A percentile compares a stretch with the other conserved stretches of the same genome.
phyloP scores from a whole-genome alignment of 2,329 filamentous ascomycete species.

The Fusarium subglutinans region DNA sequence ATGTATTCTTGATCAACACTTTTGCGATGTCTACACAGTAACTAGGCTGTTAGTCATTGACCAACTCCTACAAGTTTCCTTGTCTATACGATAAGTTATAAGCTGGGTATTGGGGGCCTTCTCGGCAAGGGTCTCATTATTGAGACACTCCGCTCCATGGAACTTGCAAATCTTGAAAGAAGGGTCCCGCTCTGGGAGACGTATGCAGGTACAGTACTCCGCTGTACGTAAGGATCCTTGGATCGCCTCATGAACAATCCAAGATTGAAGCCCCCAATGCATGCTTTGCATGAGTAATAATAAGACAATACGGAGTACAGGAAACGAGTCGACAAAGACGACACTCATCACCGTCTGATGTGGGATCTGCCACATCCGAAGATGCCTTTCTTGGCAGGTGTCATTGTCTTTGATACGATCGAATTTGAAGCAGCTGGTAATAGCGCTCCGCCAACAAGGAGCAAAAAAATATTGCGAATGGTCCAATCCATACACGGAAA shows the following conservation, averaged over 20 bases:
- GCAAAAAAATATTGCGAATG: not conserved
- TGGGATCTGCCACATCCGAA: constrained; percentile 15
- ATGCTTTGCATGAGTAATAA: not conserved
- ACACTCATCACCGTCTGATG: not conserved
- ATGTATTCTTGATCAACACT: not conserved
- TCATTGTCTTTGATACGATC: constrained; percentile 3
- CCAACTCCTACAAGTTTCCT: not conserved
- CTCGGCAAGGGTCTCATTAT: not conserved
- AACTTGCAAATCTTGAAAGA: constrained; percentile 19
- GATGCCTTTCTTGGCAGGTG: constrained; percentile 13
- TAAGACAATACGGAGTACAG: not conserved
- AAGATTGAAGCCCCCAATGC: not conserved
- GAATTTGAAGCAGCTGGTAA: not conserved
- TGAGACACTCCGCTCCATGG: not conserved
- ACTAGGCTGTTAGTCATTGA: not conserved
- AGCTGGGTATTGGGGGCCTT: constrained; percentile 1
- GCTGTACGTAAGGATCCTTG: not conserved
- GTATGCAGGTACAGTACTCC: constrained; percentile 21
- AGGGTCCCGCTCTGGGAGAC: not conserved
- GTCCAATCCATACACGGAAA: constrained; percentile 1
- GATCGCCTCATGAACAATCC: not conserved
- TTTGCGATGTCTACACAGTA: not conserved
- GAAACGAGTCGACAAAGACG: not conserved
- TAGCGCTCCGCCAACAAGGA: constrained; percentile 16
- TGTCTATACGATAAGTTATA: not conserved